phyloP scores from a whole-genome alignment of 2,329 filamentous ascomycete species.

The Fusarium sp. region DNA sequence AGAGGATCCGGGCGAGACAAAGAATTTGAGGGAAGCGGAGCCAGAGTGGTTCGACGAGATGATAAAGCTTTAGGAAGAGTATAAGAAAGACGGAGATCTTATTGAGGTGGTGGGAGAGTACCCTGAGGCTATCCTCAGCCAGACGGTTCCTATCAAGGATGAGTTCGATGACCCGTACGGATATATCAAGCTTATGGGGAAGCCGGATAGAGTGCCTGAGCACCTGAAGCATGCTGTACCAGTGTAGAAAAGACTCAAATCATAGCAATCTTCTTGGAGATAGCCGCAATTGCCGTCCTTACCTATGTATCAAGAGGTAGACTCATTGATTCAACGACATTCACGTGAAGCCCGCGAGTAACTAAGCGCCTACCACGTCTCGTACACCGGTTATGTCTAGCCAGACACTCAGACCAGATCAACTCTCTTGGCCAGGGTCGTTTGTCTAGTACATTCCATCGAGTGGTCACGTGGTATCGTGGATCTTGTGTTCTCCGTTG shows the following conservation, averaged over 20 bases:
- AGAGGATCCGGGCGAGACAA: slow-evolving; percentile 48
- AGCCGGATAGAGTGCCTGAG: neutral
- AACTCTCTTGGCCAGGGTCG: neutral
- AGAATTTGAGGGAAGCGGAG: slow-evolving; percentile 43
- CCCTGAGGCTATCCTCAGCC: neutral
- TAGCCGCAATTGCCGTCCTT: too few relatives aligned
- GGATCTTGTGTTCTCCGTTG: neutral
- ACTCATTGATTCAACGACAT: neutral
- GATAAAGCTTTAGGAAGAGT: slow-evolving; percentile 23
- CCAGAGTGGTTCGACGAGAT: slow-evolving; percentile 45
- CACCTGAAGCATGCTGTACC: neutral
- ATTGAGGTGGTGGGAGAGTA: neutral
- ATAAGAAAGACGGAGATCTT: slow-evolving; percentile 24
- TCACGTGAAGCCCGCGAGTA: neutral
- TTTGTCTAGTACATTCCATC: neutral
- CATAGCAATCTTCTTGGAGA: neutral
- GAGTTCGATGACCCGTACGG: neutral
- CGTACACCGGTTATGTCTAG: neutral
- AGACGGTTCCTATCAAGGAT: neutral
- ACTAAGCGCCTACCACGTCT: neutral
- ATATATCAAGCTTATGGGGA: neutral
- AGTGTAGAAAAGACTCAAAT: neutral
- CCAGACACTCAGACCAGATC: neutral
- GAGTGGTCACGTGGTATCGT: neutral
- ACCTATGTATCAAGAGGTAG: neutral